These are phyloP conservation scores for Exidia glandulosa DNA, from an alignment of 768 basidiomycete species.

Conservation along the genomic window DNA sequence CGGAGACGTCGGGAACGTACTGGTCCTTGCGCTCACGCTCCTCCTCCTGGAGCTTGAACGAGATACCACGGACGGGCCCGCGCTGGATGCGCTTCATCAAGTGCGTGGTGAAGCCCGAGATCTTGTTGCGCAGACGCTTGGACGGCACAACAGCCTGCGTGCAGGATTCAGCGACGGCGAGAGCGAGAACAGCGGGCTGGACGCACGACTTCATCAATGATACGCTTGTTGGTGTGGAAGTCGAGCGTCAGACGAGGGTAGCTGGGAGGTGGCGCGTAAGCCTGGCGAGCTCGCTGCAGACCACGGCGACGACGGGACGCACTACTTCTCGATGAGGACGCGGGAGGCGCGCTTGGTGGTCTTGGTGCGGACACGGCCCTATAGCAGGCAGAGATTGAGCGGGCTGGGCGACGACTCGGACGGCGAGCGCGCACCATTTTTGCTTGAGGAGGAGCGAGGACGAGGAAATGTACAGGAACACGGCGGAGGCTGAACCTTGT, in stretches of 20 bases:
- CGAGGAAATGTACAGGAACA: background rate
- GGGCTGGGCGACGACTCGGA: background rate
- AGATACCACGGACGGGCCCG: conserved; percentile 97
- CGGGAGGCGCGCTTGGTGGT: conserved; percentile 99
- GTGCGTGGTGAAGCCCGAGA: conserved; percentile 98
- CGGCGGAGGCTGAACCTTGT: background rate
- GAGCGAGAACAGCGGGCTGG: conserved; percentile 1
- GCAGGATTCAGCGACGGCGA: background rate
- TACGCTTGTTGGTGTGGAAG: conserved; percentile 99
- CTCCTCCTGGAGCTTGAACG: conserved; percentile 99
- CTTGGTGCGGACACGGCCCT: conserved; percentile 99
- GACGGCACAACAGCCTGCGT: conserved; percentile 83
- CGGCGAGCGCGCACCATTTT: conserved; percentile 38
- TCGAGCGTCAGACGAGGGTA: conserved; percentile 99
- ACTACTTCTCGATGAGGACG: conserved; percentile 99
- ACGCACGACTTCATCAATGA: conserved; percentile 93
- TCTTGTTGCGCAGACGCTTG: conserved; percentile 99
- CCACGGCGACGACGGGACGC: conserved; percentile 23
- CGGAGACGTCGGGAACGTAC: conserved; percentile 97
- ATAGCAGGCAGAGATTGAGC: conserved; percentile 6
- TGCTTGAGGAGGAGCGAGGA: conserved; percentile 6
- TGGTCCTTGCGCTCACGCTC: conserved; percentile 99
- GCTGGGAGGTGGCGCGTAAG: too few relatives aligned
- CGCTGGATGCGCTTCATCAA: conserved; percentile 99
- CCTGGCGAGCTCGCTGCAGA: too few relatives aligned